Evolutionary conservation across 192 early-diverging fungal genomes (phyloP).

Genomic region (Backusella australiensis): DNA sequence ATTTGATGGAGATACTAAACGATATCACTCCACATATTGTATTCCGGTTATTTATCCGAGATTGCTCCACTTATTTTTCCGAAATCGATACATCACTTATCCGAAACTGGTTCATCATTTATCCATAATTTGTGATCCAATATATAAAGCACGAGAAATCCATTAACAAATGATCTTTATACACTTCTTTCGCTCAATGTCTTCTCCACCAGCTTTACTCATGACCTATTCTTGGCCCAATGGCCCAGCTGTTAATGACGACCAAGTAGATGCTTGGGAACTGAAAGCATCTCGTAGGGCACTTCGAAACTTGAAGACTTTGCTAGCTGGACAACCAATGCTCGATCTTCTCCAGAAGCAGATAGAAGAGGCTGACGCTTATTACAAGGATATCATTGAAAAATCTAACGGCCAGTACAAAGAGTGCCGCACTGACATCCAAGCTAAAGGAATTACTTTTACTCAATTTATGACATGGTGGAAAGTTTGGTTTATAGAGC

Average conservation of each 20-base stretch:
- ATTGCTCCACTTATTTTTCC: no score
- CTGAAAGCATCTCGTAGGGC: neutral
- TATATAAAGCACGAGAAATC: no score
- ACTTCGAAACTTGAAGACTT: neutral
- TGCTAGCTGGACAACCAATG: neutral
- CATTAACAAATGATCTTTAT: no score
- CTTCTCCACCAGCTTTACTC: neutral
- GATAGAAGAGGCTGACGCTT: neutral
- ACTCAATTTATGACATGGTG: neutral
- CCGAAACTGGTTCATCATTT: no score
- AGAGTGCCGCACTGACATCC: neutral
- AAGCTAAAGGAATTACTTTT: neutral
- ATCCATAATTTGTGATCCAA: no score
- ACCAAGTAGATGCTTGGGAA: neutral
- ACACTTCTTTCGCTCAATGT: neutral
- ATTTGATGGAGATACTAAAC: no score
- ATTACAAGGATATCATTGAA: neutral
- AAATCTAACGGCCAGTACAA: neutral
- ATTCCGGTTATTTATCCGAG: no score
- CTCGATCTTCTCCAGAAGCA: neutral
- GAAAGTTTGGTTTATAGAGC: neutral
- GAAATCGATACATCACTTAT: no score
- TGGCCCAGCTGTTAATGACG: neutral
- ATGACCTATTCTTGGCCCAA: neutral
- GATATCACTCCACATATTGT: no score